phyloP scores from a whole-genome alignment of 192 early-diverging fungal genomes.

The Powellomyces hirtus region DNA sequence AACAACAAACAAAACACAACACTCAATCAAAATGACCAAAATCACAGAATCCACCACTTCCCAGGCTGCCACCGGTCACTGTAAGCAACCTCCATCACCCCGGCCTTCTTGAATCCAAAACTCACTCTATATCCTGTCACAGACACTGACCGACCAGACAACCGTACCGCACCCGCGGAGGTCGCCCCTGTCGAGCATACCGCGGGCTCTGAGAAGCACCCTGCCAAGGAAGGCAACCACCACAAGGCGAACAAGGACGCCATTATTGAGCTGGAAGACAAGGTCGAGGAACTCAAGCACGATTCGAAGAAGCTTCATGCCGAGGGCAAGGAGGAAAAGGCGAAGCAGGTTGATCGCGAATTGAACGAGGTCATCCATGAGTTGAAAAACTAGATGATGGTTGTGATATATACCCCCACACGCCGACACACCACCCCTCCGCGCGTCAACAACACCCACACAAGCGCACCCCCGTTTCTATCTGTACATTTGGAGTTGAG shows the following conservation, averaged over 20 bases:
- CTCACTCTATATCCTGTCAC: too few relatives aligned
- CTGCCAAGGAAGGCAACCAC: conserved; percentile 10
- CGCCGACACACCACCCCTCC: too few relatives aligned
- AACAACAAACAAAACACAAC: too few relatives aligned
- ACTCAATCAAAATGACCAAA: conserved; percentile 4
- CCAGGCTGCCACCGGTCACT: conserved; percentile 6
- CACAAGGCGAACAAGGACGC: conserved; percentile 10
- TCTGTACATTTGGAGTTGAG: too few relatives aligned
- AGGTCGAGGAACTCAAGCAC: conserved; percentile 8
- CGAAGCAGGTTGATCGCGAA: conserved; percentile 1
- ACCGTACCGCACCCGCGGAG: neutral
- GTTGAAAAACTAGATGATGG: neutral
- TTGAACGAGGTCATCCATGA: neutral
- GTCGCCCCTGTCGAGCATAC: neutral
- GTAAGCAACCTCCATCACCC: too few relatives aligned
- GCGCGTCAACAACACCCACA: too few relatives aligned
- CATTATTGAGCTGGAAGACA: conserved; percentile 1
- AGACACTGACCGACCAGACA: conserved; percentile 12
- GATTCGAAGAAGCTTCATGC: neutral
- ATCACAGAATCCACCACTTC: neutral
- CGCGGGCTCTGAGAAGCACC: conserved; percentile 6
- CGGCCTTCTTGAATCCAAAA: too few relatives aligned
- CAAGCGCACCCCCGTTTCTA: too few relatives aligned
- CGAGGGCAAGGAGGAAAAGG: conserved; percentile 1
- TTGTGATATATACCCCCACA: too few relatives aligned